phyloP scores from a whole-genome alignment of 2,329 filamentous ascomycete species.

The Fusarium bactridioides region DNA sequence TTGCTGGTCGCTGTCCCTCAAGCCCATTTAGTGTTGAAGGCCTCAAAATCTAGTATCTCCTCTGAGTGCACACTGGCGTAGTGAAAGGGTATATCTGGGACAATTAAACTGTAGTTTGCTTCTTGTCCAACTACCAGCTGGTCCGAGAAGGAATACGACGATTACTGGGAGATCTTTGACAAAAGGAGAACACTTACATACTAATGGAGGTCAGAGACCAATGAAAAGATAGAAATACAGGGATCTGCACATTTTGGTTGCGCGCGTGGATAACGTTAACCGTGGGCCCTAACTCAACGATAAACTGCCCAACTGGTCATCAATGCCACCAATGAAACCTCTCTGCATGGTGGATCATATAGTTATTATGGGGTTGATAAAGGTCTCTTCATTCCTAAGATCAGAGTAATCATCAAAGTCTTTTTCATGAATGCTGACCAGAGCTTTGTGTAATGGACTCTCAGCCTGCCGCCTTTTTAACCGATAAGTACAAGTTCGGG shows the following conservation, averaged over 20 bases:
- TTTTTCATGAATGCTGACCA: too few relatives aligned
- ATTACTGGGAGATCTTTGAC: too few relatives aligned
- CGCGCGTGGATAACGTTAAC: neutral
- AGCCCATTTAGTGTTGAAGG: accelerated
- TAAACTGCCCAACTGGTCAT: accelerated
- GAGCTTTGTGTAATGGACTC: accelerated
- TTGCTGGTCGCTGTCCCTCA: accelerated
- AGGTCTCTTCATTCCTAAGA: accelerated
- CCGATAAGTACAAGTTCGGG: too few relatives aligned
- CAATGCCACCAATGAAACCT: too few relatives aligned
- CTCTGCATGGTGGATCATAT: too few relatives aligned
- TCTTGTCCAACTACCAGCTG: too few relatives aligned
- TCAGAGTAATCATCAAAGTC: too few relatives aligned
- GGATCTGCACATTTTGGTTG: accelerated
- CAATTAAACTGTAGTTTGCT: too few relatives aligned
- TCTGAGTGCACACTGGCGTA: accelerated
- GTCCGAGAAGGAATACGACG: too few relatives aligned
- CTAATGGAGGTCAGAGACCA: accelerated
- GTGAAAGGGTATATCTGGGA: too few relatives aligned
- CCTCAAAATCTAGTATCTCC: neutral
- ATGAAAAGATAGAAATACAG: accelerated
- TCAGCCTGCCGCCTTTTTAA: too few relatives aligned
- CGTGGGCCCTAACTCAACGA: accelerated
- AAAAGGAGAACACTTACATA: too few relatives aligned
- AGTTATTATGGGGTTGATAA: accelerated